Evolutionary conservation across 495 filamentous ascomycete species (phyloP).

Genomic region (Trichoderma erinaceum): DNA sequence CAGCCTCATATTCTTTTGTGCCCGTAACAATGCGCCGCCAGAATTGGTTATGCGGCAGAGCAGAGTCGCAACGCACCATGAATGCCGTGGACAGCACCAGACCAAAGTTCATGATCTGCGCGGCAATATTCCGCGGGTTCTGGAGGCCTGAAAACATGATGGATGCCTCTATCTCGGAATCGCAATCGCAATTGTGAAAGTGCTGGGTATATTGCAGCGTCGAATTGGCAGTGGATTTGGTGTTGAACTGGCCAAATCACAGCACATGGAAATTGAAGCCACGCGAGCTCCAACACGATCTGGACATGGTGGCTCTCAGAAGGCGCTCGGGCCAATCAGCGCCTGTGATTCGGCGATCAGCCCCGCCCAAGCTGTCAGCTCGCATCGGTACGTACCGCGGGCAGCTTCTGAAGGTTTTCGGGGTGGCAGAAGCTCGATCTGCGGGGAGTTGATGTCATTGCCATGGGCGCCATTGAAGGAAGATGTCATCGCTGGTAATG

Average conservation of each 20-base stretch:
- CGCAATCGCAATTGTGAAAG: neutral
- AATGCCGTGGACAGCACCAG: slow-evolving; percentile 92
- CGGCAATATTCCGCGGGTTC: slow-evolving; percentile 75
- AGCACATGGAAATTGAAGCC: neutral
- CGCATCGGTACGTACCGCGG: neutral
- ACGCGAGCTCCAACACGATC: slow-evolving; percentile 5
- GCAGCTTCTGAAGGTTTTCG: neutral
- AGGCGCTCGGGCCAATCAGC: neutral
- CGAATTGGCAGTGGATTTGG: neutral
- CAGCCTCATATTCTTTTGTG: slow-evolving; percentile 1
- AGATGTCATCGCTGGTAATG: slow-evolving; percentile 7
- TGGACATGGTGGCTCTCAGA: slow-evolving; percentile 9
- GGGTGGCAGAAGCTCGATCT: neutral
- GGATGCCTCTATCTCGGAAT: neutral
- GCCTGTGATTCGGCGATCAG: neutral
- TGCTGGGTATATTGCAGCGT: neutral
- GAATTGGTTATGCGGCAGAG: neutral
- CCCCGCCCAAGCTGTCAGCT: neutral
- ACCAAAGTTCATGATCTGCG: slow-evolving; percentile 92
- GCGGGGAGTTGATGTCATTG: slow-evolving; percentile 12
- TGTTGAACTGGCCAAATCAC: neutral
- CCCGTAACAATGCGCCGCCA: neutral
- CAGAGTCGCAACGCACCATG: slow-evolving; percentile 49
- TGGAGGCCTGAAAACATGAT: slow-evolving; percentile 66
- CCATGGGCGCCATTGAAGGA: neutral